These are phyloP conservation scores for Fraxinus velutina DNA, from an alignment of 305 asterid genomes.

Conservation along the genomic window DNA sequence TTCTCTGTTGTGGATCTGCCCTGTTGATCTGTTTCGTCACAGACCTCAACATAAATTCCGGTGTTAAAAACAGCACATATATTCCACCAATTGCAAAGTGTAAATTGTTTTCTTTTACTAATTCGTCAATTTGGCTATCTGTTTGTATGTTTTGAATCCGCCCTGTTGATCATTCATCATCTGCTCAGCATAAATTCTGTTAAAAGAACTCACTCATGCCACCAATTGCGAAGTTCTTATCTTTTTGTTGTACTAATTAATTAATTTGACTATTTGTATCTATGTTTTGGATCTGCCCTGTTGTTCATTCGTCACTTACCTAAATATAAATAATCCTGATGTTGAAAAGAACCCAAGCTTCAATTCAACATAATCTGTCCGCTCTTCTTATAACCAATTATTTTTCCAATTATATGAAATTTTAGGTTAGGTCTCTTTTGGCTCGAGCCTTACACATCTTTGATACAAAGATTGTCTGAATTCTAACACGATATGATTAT, in stretches of 20 bases:
- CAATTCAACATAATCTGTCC: background rate
- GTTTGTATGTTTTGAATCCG: background rate
- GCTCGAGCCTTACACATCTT: background rate
- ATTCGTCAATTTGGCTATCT: background rate
- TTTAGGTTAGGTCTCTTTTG: background rate
- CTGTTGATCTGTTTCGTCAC: background rate
- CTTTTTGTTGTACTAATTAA: background rate
- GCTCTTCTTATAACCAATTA: background rate
- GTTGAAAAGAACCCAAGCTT: background rate
- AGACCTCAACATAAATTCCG: background rate
- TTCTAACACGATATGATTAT: background rate
- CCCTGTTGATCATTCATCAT: background rate
- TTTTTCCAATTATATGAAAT: background rate
- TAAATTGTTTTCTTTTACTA: constrained; percentile 31
- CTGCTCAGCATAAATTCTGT: background rate
- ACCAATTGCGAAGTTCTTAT: constrained; percentile 70
- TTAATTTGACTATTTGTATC: background rate
- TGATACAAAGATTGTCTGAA: background rate
- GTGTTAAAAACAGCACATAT: constrained; percentile 22
- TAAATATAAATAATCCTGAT: background rate
- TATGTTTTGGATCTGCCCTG: background rate
- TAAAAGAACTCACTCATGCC: constrained; percentile 26
- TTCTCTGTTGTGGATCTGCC: background rate
- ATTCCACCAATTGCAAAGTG: constrained; percentile 76
- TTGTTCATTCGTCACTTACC: background rate